Percentiles rank a stretch among this genome's conserved stretches.
Evolutionary conservation across 805 yeast genomes (phyloP).

Genomic region (Wickerhamiella dianesei): DNA sequence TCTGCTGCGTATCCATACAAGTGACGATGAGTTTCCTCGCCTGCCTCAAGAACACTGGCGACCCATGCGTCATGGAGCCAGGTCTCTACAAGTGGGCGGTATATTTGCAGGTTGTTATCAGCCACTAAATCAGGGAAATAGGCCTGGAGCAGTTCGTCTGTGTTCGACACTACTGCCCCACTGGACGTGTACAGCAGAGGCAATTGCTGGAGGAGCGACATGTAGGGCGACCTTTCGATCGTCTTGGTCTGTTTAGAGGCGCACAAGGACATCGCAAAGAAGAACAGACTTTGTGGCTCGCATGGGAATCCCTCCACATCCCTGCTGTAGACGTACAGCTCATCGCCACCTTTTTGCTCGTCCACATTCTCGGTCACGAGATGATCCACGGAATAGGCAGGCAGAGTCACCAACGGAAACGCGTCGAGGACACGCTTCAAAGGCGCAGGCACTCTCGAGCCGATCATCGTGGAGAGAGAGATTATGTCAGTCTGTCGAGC

Average conservation of each 20-base stretch:
- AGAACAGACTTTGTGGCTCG: slow-evolving; percentile 23
- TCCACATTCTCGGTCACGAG: not conserved
- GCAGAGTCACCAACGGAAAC: slow-evolving; percentile 22
- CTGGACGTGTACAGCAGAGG: slow-evolving; percentile 9
- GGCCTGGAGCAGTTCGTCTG: slow-evolving; percentile 5
- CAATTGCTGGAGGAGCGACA: slow-evolving; percentile 10
- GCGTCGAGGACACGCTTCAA: slow-evolving; percentile 22
- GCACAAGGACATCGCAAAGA: slow-evolving; percentile 12
- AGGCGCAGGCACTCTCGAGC: slow-evolving; percentile 20
- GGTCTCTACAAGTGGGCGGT: slow-evolving; percentile 6
- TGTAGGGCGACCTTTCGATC: slow-evolving; percentile 10
- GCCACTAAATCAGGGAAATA: slow-evolving; percentile 5
- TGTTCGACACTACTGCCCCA: slow-evolving; percentile 1
- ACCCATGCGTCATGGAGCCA: slow-evolving; percentile 19
- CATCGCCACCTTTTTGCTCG: not conserved
- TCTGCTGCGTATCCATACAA: not conserved
- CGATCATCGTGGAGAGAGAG: slow-evolving; percentile 4
- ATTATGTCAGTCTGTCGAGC: not conserved
- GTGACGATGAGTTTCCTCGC: not conserved
- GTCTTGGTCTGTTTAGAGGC: not conserved
- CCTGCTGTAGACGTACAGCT: slow-evolving; percentile 17
- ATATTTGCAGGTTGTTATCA: slow-evolving; percentile 5
- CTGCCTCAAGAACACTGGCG: slow-evolving; percentile 9
- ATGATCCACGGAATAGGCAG: slow-evolving; percentile 3
- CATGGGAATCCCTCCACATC: slow-evolving; percentile 15